These are phyloP conservation scores for Leptographium radiaticola DNA, from an alignment of 2,329 filamentous ascomycete genomes.

Conservation along the genomic window DNA sequence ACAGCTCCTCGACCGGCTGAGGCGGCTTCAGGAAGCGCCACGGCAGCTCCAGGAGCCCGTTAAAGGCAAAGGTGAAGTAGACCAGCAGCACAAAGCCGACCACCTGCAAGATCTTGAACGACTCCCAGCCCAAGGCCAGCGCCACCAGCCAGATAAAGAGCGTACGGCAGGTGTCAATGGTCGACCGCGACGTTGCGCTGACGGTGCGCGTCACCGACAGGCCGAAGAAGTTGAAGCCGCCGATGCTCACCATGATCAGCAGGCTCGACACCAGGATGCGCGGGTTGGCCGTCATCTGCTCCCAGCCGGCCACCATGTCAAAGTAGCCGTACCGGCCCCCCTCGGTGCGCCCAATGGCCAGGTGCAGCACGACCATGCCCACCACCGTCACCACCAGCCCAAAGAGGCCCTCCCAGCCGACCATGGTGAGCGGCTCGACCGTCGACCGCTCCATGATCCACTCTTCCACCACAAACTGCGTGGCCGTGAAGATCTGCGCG, in stretches of 20 bases:
- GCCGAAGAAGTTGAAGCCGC: constrained; percentile 99
- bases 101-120: constrained; percentile 95
- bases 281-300: constrained; percentile 61
- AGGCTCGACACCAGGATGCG: constrained; percentile 65
- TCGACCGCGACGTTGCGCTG: constrained; percentile 84
- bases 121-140: constrained; percentile 87
- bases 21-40: constrained; percentile 50
- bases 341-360: constrained; percentile 60
- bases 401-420: constrained; percentile 93
- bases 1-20: constrained; percentile 46
- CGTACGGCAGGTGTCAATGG: constrained; percentile 93
- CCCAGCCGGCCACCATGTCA: constrained; percentile 75
- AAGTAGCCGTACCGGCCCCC: constrained; percentile 73
- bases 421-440: constrained; percentile 73
- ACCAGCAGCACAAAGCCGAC: constrained; percentile 78
- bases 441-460: constrained; percentile 60
- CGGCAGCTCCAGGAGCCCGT: constrained; percentile 79
- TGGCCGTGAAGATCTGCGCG: constrained; percentile 92
- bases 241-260: constrained; percentile 94
- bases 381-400: constrained; percentile 70
- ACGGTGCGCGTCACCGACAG: constrained; percentile 82
- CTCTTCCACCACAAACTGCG: constrained; percentile 92
- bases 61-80: constrained; percentile 94
- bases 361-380: constrained; percentile 69
- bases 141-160: constrained; percentile 98